Evolutionary conservation across 177 flowering plant genomes (phyloP).

Genomic region (Telopea speciosissima): DNA sequence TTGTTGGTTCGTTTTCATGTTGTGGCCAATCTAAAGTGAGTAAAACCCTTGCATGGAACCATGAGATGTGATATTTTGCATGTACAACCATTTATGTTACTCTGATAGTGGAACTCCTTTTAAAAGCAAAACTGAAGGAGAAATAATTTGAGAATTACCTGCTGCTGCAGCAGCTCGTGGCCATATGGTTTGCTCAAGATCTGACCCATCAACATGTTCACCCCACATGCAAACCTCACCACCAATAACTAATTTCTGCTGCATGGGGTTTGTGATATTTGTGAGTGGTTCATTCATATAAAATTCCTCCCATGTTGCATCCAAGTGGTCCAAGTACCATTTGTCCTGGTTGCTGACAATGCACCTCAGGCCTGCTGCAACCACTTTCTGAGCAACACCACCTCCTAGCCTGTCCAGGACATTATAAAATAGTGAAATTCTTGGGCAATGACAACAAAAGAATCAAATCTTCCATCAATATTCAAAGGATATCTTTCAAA

Average conservation of each 20-base stretch:
- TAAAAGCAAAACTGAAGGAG: not conserved
- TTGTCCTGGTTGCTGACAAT: conserved; percentile 86
- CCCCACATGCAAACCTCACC: conserved; percentile 97
- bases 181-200: conserved; percentile 22
- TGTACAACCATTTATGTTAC: not conserved
- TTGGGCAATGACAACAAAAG: not conserved
- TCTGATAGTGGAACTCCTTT: not conserved
- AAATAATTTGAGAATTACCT: conserved; percentile 30
- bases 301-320: conserved; percentile 56
- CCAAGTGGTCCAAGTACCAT: conserved; percentile 83
- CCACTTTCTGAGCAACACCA: conserved; percentile 60
- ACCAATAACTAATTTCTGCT: conserved; percentile 61
- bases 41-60: not conserved
- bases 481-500: not conserved
- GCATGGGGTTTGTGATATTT: conserved; percentile 48
- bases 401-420: conserved; percentile 55
- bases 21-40: not conserved
- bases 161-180: conserved; percentile 94
- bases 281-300: conserved; percentile 69
- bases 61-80: not conserved
- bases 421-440: not conserved
- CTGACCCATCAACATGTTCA: conserved; percentile 63
- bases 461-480: too few relatives aligned
- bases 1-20: not conserved
- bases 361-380: conserved; percentile 70